Evolutionary conservation across 495 filamentous ascomycete genomes (phyloP).

Genomic region (Bacidia gigantensis): DNA sequence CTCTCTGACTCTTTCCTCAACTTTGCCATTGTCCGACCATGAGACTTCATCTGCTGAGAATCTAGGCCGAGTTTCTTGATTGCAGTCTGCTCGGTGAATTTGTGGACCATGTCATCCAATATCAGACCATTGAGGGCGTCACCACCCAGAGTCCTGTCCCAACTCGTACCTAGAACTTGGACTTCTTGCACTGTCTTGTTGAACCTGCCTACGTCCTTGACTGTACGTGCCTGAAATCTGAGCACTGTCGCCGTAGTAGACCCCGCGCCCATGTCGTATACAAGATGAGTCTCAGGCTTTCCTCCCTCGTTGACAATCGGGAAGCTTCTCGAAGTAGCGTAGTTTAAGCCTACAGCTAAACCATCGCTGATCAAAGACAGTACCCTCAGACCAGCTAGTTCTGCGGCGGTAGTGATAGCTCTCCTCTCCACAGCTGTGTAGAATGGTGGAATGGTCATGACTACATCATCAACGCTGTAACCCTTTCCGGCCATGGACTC

Average conservation of each 20-base stretch:
- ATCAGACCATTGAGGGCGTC: conserved; percentile 81
- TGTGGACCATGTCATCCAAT: conserved; percentile 69
- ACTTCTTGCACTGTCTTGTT: conserved; percentile 97
- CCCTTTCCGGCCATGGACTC: conserved; percentile 72
- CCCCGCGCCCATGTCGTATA: conserved; percentile 97
- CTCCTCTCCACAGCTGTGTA: conserved; percentile 81
- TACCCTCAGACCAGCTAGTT: conserved; percentile 75
- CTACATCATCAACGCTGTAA: conserved; percentile 57
- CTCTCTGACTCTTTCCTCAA: conserved; percentile 85
- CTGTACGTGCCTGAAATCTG: conserved; percentile 72
- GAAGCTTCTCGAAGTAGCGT: conserved; percentile 82
- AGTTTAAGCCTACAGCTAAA: conserved; percentile 84
- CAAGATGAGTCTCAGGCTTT: conserved; percentile 81
- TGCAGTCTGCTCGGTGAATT: conserved; percentile 57
- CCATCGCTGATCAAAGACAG: conserved; percentile 80
- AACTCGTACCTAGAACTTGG: conserved; percentile 68
- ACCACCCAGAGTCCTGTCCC: conserved; percentile 82
- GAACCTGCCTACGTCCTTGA: conserved; percentile 85
- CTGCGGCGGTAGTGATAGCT: conserved; percentile 64
- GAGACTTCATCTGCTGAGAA: conserved; percentile 44
- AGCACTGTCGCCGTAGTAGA: conserved; percentile 92
- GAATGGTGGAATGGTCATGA: conserved; percentile 86
- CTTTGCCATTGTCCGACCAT: conserved; percentile 77
- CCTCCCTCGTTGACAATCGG: conserved; percentile 68
- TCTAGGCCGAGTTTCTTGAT: conserved; percentile 54